Percentiles rank a stretch among this genome's conserved stretches.
These are phyloP conservation scores for Inga laurina DNA, from an alignment of 306 rosid genomes.

Conservation along the genomic window DNA sequence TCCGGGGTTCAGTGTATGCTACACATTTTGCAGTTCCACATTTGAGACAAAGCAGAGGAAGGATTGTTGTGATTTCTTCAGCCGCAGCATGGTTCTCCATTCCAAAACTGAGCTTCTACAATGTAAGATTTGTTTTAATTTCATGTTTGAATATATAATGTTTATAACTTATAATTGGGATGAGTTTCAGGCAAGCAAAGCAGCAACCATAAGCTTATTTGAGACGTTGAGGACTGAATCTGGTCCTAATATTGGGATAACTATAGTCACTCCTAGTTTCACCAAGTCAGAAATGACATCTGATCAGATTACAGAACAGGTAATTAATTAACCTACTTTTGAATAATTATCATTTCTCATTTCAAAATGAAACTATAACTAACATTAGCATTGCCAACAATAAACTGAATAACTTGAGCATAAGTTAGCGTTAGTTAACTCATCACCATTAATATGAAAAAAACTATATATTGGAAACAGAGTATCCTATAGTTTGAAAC, in stretches of 20 bases:
- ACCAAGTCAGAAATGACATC: neutral
- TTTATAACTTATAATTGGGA: too few species aligned
- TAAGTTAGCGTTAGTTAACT: neutral
- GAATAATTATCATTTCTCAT: neutral
- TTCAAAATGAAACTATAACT: neutral
- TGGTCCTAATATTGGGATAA: constrained; percentile 22
- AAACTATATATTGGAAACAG: neutral
- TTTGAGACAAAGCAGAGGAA: constrained; percentile 25
- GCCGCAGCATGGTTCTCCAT: neutral
- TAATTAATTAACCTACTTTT: neutral
- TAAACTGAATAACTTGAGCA: too few species aligned
- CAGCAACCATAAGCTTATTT: constrained; percentile 23
- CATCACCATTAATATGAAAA: neutral
- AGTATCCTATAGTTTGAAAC: neutral
- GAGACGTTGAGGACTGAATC: constrained; percentile 32
- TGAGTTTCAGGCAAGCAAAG: constrained; percentile 35
- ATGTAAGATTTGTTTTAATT: neutral
- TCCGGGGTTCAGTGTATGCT: constrained; percentile 27
- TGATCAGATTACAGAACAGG: neutral
- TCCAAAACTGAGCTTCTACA: constrained; percentile 18
- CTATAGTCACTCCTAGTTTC: constrained; percentile 29
- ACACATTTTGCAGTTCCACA: constrained; percentile 27
- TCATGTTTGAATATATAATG: neutral
- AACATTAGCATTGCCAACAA: neutral
- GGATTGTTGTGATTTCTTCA: constrained; percentile 24